These are phyloP conservation scores for Trametes versicolor DNA, from an alignment of 1,284 basidiomycete genomes.

Conservation along the genomic window DNA sequence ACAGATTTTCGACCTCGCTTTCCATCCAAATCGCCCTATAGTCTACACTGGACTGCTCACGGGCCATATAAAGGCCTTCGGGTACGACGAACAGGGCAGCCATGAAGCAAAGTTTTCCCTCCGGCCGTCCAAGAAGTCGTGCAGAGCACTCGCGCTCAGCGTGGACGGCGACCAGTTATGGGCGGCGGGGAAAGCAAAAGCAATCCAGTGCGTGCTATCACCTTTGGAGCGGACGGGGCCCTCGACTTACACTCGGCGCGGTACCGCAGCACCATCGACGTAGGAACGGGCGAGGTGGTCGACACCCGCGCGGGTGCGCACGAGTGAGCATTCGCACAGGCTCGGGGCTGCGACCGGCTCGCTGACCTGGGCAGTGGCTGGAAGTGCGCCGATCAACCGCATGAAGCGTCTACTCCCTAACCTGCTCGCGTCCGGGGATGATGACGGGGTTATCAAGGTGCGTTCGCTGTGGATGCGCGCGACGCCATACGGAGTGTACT, in stretches of 20 bases:
- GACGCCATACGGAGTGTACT: neutral
- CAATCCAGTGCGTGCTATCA: slow-evolving; percentile 70
- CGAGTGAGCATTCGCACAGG: slow-evolving; percentile 66
- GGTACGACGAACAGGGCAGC: slow-evolving; percentile 75
- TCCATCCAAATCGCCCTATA: slow-evolving; percentile 78
- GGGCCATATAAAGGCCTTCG: slow-evolving; percentile 84
- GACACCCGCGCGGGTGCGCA: slow-evolving; percentile 77
- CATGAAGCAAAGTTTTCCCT: slow-evolving; percentile 62
- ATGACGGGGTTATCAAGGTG: slow-evolving; percentile 94
- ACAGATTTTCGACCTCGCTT: slow-evolving; percentile 90
- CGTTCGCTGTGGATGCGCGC: slow-evolving; percentile 31
- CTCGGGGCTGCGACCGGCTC: slow-evolving; percentile 19
- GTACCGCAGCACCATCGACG: slow-evolving; percentile 70
- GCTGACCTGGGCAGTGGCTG: slow-evolving; percentile 49
- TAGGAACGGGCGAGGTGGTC: slow-evolving; percentile 67
- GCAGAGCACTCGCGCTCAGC: slow-evolving; percentile 74
- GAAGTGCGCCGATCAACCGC: slow-evolving; percentile 87
- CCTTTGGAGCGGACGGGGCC: neutral
- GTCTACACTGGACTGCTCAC: slow-evolving; percentile 86
- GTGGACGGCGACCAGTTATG: slow-evolving; percentile 75
- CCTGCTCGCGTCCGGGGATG: slow-evolving; percentile 88
- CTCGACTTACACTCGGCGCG: neutral
- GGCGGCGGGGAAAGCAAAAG: slow-evolving; percentile 86
- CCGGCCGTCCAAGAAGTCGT: slow-evolving; percentile 78
- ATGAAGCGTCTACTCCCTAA: slow-evolving; percentile 75